Evolutionary conservation across 2,329 filamentous ascomycete genomes (phyloP).

Genomic region (Thelonectria discophora): DNA sequence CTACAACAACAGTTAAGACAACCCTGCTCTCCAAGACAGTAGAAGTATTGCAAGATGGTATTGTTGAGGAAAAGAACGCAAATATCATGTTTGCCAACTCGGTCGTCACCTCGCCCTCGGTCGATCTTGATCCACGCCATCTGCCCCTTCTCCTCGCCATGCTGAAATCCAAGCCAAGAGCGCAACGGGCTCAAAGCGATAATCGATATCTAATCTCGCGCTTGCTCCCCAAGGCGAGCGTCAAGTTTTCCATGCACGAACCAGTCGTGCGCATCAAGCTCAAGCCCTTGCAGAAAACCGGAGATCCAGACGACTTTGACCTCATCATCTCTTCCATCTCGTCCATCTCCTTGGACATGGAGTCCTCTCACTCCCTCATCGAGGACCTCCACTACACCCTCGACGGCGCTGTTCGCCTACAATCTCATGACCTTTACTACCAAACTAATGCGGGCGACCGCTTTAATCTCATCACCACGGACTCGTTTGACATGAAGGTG

Average conservation of each 20-base stretch:
- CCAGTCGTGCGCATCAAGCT: constrained; percentile 91
- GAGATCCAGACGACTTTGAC: constrained; percentile 84
- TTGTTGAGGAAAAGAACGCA: constrained; percentile 84
- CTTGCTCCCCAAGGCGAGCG: constrained; percentile 90
- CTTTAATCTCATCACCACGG: constrained; percentile 87
- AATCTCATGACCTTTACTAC: constrained; percentile 92
- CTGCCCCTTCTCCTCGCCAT: constrained; percentile 85
- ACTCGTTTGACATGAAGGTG: constrained; percentile 86
- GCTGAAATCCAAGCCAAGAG: constrained; percentile 64
- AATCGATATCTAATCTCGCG: constrained; percentile 80
- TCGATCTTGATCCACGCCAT: constrained; percentile 92
- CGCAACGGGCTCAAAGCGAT: constrained; percentile 49
- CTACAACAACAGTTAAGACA: constrained; percentile 92
- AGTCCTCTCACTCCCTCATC: constrained; percentile 91
- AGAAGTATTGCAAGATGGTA: constrained; percentile 76
- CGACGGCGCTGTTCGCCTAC: constrained; percentile 80
- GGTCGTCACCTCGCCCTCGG: constrained; percentile 92
- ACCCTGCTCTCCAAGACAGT: constrained; percentile 95
- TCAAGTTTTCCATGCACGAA: constrained; percentile 97
- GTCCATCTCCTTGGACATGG: constrained; percentile 89
- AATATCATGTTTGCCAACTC: constrained; percentile 97
- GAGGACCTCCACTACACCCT: constrained; percentile 89
- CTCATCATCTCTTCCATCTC: constrained; percentile 95
- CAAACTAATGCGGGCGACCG: constrained; percentile 84
- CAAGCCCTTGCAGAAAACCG: constrained; percentile 74